A percentile compares a stretch with the other conserved stretches of the same genome.
Conservation (phyloP, 345 rosid species). For the Cardamine occulta region DNA sequence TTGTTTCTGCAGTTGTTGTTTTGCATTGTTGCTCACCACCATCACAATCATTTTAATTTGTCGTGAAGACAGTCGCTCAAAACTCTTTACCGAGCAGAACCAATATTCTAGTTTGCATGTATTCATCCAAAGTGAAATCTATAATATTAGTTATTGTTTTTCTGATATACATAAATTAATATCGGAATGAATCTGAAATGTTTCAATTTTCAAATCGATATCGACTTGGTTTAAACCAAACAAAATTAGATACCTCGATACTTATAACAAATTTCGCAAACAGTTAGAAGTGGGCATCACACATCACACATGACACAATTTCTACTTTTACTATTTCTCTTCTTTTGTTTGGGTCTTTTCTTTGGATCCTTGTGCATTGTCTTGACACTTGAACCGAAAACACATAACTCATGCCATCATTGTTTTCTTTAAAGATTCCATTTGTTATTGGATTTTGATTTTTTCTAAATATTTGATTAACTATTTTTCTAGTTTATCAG, state of each 20-base stretch:
- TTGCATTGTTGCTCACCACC: no score
- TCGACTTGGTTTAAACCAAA: slow-evolving; percentile 10
- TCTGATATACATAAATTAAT: no score
- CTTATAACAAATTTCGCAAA: background rate
- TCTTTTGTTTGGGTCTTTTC: background rate
- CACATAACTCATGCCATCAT: slow-evolving; percentile 34
- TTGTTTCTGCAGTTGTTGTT: no score
- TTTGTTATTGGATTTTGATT: slow-evolving; percentile 2
- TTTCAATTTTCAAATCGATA: background rate
- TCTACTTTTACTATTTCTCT: slow-evolving; percentile 29
- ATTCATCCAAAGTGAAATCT: background rate
- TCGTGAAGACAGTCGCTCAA: no score
- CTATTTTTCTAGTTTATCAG: background rate
- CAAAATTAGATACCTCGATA: background rate
- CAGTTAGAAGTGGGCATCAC: slow-evolving; percentile 25
- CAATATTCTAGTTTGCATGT: background rate
- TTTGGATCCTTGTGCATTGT: slow-evolving; percentile 38
- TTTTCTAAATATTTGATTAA: background rate
- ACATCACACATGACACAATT: background rate
- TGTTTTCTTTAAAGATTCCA: slow-evolving; percentile 29
- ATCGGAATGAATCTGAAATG: background rate
- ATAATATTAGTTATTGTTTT: background rate
- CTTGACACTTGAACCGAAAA: slow-evolving; percentile 25
- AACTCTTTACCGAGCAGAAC: no score
- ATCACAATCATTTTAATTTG: no score